Percentiles rank a stretch among this genome's conserved stretches.
Evolutionary conservation across 805 yeast species (phyloP).

Genomic region (Grigorovia jiainica): DNA sequence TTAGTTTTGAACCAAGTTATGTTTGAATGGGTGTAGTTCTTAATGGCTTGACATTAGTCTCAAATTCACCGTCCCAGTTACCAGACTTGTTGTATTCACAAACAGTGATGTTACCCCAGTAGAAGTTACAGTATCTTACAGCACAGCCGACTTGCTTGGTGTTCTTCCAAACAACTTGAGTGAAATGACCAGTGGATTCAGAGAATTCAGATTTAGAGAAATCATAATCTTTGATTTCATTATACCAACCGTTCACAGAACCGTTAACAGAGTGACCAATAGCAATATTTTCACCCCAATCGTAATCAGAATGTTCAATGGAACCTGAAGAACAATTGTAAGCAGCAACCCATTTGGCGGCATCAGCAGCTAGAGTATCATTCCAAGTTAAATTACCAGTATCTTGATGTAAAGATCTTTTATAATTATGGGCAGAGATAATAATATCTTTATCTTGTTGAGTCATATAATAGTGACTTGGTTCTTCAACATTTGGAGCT

Average conservation of each 20-base stretch:
- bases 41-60: conserved; percentile 24
- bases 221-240: conserved; percentile 49
- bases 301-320: conserved; percentile 45
- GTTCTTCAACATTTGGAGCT: neutral
- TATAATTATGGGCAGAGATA: conserved; percentile 24
- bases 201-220: conserved; percentile 40
- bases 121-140: conserved; percentile 44
- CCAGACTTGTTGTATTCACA: conserved; percentile 75
- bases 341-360: conserved; percentile 39
- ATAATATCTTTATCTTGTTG: neutral
- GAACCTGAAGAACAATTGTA: conserved; percentile 50
- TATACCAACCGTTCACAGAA: conserved; percentile 66
- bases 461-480: conserved; percentile 1
- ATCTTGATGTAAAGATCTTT: conserved; percentile 32
- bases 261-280: conserved; percentile 39
- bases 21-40: too few relatives aligned
- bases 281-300: conserved; percentile 71
- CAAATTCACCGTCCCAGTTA: conserved; percentile 49
- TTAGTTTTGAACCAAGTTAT: too few relatives aligned
- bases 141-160: conserved; percentile 63
- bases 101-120: conserved; percentile 53
- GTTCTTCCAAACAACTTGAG: conserved; percentile 66
- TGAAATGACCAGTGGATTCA: conserved; percentile 53
- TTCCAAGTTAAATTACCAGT: conserved; percentile 40
- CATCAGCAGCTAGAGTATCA: conserved; percentile 36